Evolutionary conservation across 2,329 filamentous ascomycete species (phyloP).

Genomic region (Lachnellula subtilissima): DNA sequence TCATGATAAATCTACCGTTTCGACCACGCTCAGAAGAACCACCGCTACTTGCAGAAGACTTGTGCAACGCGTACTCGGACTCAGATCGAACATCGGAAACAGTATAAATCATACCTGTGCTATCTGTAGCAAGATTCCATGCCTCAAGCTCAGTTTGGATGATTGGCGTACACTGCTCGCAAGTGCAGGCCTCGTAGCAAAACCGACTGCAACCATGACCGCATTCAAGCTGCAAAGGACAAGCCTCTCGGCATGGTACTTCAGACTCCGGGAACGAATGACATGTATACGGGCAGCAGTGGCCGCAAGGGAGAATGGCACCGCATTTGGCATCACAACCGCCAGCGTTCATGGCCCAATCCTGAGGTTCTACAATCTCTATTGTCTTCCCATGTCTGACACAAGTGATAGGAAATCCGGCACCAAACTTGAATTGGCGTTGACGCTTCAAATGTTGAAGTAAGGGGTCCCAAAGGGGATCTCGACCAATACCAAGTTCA

Average conservation of each 20-base stretch:
- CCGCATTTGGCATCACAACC: conserved; percentile 47
- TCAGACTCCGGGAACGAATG: conserved; percentile 27
- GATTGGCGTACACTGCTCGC: conserved; percentile 1
- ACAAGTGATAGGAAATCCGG: conserved; percentile 60
- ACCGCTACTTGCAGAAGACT: background rate
- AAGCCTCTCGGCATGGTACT: conserved; percentile 24
- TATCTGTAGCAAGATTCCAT: background rate
- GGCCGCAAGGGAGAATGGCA: conserved; percentile 29
- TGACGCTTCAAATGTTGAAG: conserved; percentile 38
- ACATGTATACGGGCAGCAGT: conserved; percentile 26
- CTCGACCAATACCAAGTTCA: conserved; percentile 16
- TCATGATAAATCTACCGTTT: background rate
- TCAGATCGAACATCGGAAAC: background rate
- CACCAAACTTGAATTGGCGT: conserved; percentile 27
- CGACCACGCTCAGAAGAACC: background rate
- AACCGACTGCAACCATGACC: conserved; percentile 27
- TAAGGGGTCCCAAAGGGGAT: conserved; percentile 31
- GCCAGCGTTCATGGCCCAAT: conserved; percentile 49
- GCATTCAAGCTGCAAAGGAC: conserved; percentile 19
- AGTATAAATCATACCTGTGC: background rate
- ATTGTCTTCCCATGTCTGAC: conserved; percentile 49
- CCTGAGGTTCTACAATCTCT: conserved; percentile 46
- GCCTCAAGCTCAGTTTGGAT: background rate
- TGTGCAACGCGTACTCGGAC: background rate
- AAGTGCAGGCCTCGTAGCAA: conserved; percentile 25